Conservation (phyloP, 1,284 basidiomycete genomes). For the Leccinum pachyderme region DNA sequence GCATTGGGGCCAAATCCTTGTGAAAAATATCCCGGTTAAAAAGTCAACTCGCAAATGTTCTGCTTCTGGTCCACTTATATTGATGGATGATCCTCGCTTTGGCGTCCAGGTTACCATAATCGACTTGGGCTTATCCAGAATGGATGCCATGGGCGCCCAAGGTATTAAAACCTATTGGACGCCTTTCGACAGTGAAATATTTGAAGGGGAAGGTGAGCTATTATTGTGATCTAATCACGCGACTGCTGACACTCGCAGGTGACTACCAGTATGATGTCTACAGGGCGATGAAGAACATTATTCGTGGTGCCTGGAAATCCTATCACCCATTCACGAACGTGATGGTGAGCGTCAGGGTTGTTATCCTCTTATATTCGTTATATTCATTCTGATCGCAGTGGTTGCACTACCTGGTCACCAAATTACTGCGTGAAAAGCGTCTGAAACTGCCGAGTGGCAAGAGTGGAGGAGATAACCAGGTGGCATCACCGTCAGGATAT, state of each 20-base stretch:
- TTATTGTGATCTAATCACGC: not conserved
- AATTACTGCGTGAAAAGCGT: conserved; percentile 69
- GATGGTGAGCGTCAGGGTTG: conserved; percentile 55
- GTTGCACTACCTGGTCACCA: conserved; percentile 75
- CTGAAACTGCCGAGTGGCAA: conserved; percentile 49
- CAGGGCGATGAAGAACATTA: conserved; percentile 75
- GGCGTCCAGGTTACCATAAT: conserved; percentile 85
- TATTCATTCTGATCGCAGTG: conserved; percentile 49
- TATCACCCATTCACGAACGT: conserved; percentile 85
- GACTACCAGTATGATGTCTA: conserved; percentile 97
- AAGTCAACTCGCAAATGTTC: conserved; percentile 27
- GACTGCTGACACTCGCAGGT: conserved; percentile 40
- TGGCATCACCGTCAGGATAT: conserved; percentile 20
- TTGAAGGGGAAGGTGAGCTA: conserved; percentile 74
- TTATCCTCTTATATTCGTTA: not conserved
- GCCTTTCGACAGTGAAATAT: conserved; percentile 76
- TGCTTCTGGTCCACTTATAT: conserved; percentile 34
- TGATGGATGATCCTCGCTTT: conserved; percentile 57
- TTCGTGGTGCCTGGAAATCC: conserved; percentile 62
- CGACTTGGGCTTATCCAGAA: conserved; percentile 90
- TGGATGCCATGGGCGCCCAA: conserved; percentile 53
- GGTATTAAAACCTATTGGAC: conserved; percentile 62
- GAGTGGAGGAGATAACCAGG: conserved; percentile 8
- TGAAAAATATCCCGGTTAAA: conserved; percentile 51
- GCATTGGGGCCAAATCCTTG: conserved; percentile 96